phyloP scores from a whole-genome alignment of 805 yeast genomes.

The Pichia manshurica region DNA sequence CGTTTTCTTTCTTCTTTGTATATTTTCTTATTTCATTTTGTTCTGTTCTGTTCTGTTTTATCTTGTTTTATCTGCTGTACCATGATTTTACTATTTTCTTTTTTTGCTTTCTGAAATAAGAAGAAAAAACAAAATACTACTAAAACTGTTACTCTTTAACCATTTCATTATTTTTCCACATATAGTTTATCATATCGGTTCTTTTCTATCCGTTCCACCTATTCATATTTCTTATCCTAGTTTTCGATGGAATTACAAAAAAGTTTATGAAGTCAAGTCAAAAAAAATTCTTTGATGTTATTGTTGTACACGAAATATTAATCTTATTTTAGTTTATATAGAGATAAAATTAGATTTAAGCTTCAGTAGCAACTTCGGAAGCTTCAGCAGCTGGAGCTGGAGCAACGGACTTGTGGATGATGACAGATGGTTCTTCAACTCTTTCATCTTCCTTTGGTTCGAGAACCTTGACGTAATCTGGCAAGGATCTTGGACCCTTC shows the following conservation, averaged over 20 bases:
- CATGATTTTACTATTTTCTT: neutral
- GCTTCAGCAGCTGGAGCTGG: constrained; percentile 29
- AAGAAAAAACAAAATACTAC: neutral
- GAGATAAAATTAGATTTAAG: constrained; percentile 14
- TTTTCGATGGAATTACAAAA: too few species aligned
- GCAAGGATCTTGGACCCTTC: constrained; percentile 85
- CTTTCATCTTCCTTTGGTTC: constrained; percentile 94
- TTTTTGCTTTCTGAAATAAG: constrained; percentile 2
- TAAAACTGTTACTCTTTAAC: neutral
- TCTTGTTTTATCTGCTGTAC: neutral
- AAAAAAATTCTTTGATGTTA: too few species aligned
- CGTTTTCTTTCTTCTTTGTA: neutral
- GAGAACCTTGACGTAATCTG: constrained; percentile 87
- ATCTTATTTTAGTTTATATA: neutral
- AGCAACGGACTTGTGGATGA: constrained; percentile 51
- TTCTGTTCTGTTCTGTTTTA: neutral
- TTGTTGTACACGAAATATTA: neutral
- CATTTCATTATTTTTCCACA: too few species aligned
- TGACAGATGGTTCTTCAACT: constrained; percentile 75
- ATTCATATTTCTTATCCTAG: neutral
- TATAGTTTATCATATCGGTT: too few species aligned
- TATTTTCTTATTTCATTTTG: neutral
- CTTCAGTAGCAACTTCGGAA: constrained; percentile 23
- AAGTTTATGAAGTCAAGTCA: too few species aligned
- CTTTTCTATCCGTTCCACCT: too few species aligned